These are phyloP conservation scores for Neophaeococcomyces mojaviensis DNA, from an alignment of 2,329 filamentous ascomycete genomes.

Conservation along the genomic window DNA sequence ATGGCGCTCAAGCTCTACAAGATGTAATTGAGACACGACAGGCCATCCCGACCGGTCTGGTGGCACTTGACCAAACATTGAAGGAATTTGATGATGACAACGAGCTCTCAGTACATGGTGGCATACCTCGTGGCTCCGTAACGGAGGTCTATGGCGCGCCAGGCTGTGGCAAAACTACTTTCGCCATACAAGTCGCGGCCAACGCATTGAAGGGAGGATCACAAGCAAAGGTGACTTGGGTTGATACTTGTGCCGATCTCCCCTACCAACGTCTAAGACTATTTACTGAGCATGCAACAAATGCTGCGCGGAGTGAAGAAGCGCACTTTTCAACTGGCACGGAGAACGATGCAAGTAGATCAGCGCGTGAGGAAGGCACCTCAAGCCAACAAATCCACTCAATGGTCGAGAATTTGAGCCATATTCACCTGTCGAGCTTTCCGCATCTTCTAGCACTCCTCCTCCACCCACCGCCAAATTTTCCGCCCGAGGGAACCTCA, in stretches of 20 bases:
- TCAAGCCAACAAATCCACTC: constrained; percentile 1
- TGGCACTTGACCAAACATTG: constrained; percentile 46
- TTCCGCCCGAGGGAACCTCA: constrained; percentile 56
- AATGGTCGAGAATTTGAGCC: constrained; percentile 49
- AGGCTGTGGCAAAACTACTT: constrained; percentile 73
- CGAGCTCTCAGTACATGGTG: constrained; percentile 12
- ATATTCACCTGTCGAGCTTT: constrained; percentile 54
- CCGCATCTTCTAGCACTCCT: constrained; percentile 66
- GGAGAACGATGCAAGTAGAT: constrained; percentile 1
- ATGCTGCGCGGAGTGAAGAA: neutral
- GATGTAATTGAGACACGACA: constrained; percentile 13
- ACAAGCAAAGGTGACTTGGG: constrained; percentile 60
- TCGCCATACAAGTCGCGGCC: constrained; percentile 65
- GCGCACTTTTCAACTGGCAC: too few relatives aligned
- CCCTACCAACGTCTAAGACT: constrained; percentile 41
- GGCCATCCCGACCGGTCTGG: constrained; percentile 50
- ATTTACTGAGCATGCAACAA: constrained; percentile 30
- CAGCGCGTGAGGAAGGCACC: constrained; percentile 1
- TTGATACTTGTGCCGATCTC: constrained; percentile 50
- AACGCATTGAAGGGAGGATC: constrained; percentile 55
- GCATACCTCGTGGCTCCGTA: constrained; percentile 58
- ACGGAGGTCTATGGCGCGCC: constrained; percentile 85
- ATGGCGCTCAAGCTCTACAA: constrained; percentile 62
- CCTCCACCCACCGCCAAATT: constrained; percentile 54
- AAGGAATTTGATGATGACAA: constrained; percentile 2